These are phyloP conservation scores for Boletus reticuloceps DNA, from an alignment of 768 basidiomycete genomes.

Conservation along the genomic window DNA sequence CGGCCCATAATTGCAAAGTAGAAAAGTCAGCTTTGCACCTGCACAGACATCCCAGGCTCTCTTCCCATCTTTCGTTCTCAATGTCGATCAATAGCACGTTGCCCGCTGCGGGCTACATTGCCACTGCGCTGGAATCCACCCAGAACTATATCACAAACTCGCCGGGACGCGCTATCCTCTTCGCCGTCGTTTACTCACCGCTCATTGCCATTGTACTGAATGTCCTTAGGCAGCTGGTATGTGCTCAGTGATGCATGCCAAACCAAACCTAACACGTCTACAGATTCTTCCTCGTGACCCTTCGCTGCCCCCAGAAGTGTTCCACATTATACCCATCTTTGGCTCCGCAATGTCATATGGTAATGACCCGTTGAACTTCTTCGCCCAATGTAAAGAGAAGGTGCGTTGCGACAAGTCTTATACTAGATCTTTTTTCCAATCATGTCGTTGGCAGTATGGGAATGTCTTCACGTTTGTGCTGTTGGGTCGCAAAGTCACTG, in stretches of 20 bases:
- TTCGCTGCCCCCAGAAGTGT: conserved; percentile 84
- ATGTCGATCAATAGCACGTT: conserved; percentile 27
- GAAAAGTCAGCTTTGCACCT: conserved; percentile 6
- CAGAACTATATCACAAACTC: conserved; percentile 22
- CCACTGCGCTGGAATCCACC: conserved; percentile 13
- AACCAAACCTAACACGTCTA: conserved; percentile 1
- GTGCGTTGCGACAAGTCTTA: conserved; percentile 38
- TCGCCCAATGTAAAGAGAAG: conserved; percentile 75
- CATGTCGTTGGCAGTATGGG: conserved; percentile 63
- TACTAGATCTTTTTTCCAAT: neutral
- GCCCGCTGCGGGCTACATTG: conserved; percentile 25
- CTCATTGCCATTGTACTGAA: conserved; percentile 69
- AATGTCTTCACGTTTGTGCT: conserved; percentile 96
- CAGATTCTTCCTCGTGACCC: conserved; percentile 69
- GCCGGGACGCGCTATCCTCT: conserved; percentile 33
- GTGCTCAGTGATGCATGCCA: conserved; percentile 17
- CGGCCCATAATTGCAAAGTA: neutral
- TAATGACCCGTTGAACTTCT: conserved; percentile 88
- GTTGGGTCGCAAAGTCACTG: conserved; percentile 86
- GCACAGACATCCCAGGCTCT: neutral
- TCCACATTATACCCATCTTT: conserved; percentile 87
- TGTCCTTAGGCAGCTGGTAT: conserved; percentile 74
- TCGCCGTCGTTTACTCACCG: conserved; percentile 61
- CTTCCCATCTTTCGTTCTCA: conserved; percentile 2
- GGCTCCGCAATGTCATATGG: conserved; percentile 91